Base-by-base conservation (phyloP, 768 basidiomycete species). In the Boletus subcaerulescens region DNA sequence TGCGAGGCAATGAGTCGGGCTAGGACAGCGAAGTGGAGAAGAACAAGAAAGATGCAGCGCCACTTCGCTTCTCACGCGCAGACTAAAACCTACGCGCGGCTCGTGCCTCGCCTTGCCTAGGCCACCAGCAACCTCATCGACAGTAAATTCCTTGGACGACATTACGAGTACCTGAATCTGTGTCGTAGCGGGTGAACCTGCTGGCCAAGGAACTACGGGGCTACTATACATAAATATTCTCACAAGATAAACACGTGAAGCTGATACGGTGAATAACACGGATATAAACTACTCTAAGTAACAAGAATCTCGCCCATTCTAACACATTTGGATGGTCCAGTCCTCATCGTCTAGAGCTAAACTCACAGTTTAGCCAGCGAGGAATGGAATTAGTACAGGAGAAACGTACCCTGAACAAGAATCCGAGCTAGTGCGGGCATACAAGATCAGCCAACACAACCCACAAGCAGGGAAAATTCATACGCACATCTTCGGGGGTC, bases 401-500 rank as follows among this genome's bases (percentile, higher is more conserved):
- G n/a, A 49, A 51, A 71, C 74, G 43, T 52, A 80, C 78, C 56
- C 76, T 76, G 60, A 80, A 80, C 55, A 80, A 62, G 59, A 80
- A 80, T 22, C 74, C 59, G 4, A 80, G 66, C 78, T 79, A 54
- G 47, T 17, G 9, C 43, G 33, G 14, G 24, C n/a, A 51, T 5
- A 12, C 29, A 47, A 43, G 12, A 18, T 52, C 5, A 59, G 53
- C 48, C 12, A 64, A 59, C 14, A 31, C 7, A 47, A 45, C 26
- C 45, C 33, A 9, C 13, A n/a, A 40, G 17, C 6, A 24, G 18
- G 38, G 5, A 8, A 50, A 50, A 38, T 35, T 52, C 29, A 52
- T 32, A 62, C 82, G 66, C 63, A 85, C 82, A 75, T 90, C 88
- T 62, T 87, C 91, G 0, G 93, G 90, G 5, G 94, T 96, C 66